Conservation (phyloP, 1,284 basidiomycete genomes). For the Apiotrichum siamense region DNA sequence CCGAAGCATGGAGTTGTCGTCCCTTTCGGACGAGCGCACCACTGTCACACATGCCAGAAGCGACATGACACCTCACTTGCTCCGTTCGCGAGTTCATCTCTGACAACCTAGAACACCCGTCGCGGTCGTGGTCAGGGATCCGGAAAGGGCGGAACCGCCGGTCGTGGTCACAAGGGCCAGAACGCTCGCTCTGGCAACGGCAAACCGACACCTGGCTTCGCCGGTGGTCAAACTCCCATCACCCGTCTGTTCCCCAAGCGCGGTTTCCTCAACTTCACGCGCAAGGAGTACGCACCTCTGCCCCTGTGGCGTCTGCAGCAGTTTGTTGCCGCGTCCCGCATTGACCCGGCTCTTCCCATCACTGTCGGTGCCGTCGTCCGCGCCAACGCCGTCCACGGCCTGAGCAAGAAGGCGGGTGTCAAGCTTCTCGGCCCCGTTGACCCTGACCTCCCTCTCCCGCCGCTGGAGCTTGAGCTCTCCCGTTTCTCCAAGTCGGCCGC, state of each 20-base stretch:
- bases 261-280: conserved; percentile 80
- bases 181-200: conserved; percentile 87
- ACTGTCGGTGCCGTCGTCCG: conserved; percentile 77
- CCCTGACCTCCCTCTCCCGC: conserved; percentile 47
- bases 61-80: not conserved
- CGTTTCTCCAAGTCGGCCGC: conserved; percentile 83
- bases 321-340: conserved; percentile 80
- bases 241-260: conserved; percentile 88
- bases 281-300: conserved; percentile 70
- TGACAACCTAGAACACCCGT: conserved; percentile 68
- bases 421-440: conserved; percentile 79
- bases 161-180: conserved; percentile 92
- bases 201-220: conserved; percentile 76
- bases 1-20: no score
- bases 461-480: conserved; percentile 76
- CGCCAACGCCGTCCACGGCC: conserved; percentile 81
- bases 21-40: no score
- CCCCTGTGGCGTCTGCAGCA: conserved; percentile 82
- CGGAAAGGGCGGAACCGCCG: conserved; percentile 82
- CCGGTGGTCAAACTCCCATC: conserved; percentile 93
- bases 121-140: conserved; percentile 89
- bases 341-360: conserved; percentile 74
- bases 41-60: not conserved
- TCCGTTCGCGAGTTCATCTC: not conserved
- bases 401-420: conserved; percentile 67